These are phyloP conservation scores for Calycina herbarum DNA, from an alignment of 2,329 filamentous ascomycete genomes.

Conservation along the genomic window DNA sequence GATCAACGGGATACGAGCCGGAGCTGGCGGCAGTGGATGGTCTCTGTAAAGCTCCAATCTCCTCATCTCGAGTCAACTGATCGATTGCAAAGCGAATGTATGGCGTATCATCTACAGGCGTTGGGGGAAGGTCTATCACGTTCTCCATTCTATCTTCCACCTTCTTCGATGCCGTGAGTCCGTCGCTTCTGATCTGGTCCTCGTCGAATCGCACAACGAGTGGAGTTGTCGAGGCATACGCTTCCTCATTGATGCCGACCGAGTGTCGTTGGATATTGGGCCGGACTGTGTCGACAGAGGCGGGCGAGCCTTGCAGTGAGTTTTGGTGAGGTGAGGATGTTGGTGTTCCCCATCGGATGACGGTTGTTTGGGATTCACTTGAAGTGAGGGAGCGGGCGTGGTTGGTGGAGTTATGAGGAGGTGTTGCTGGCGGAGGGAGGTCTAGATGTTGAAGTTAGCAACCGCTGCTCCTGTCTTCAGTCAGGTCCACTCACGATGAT, in stretches of 20 bases:
- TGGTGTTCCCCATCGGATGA: slow-evolving; percentile 33
- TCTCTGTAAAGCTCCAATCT: slow-evolving; percentile 55
- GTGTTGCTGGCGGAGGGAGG: neutral
- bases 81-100: slow-evolving; percentile 90
- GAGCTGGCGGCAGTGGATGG: slow-evolving; percentile 46
- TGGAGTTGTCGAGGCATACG: slow-evolving; percentile 26
- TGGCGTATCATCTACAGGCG: slow-evolving; percentile 81
- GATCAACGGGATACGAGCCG: slow-evolving; percentile 49
- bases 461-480: neutral
- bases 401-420: neutral
- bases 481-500: too few species aligned
- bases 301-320: slow-evolving; percentile 14
- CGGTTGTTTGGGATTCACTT: slow-evolving; percentile 21
- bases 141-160: slow-evolving; percentile 13
- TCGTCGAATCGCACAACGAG: slow-evolving; percentile 34
- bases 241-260: slow-evolving; percentile 28
- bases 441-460: neutral
- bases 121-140: slow-evolving; percentile 47
- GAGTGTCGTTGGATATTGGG: slow-evolving; percentile 21
- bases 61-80: slow-evolving; percentile 75
- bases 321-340: slow-evolving; percentile 26
- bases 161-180: slow-evolving; percentile 26
- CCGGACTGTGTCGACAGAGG: slow-evolving; percentile 19
- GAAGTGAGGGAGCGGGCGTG: neutral
- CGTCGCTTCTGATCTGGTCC: slow-evolving; percentile 30